Base-by-base conservation (phyloP, 768 basidiomycete species). In the Cyclocybe cylindracea region DNA sequence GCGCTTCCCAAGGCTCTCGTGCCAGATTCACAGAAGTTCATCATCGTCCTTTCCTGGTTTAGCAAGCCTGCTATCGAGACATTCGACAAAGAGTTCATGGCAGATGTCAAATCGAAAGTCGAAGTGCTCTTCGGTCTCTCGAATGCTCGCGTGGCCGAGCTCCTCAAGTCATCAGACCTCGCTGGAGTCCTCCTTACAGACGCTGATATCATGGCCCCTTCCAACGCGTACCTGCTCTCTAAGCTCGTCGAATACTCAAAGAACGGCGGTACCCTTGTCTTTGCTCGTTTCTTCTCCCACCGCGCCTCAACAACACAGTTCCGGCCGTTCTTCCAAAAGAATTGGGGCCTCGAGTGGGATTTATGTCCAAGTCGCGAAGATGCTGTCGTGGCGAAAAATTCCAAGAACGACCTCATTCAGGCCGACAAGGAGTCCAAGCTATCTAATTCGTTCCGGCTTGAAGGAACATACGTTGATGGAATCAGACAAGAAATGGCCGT, bases 121-220 rank as follows among this genome's bases (percentile, higher is more conserved):
- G 59, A 66, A 37, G 34, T 66, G 48, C 24, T 52, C 16, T 34
- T 52, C 46, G 56, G 43, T 5, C 50, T 68, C 16, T 63, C 66
- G 4, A 57, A 60, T 19, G 59, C 64, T 8, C 53, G 65, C 14
- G 41, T 61, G 14, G 48, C 58, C 7, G 66, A 68, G 14, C 57
- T 66, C 7, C 62, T 76, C 3, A 43, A 58, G 6, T 66, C 68
- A 10, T 56, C 65, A 7, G 60, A 67, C 35, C 59, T 73, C 5
- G 45, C 48, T 24, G 73, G 72, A 9, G 64, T 78, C 19, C 54
- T 77, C 45, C 58, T 76, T 46, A 67, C 68, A 4, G 72, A 75
- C 50, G 54, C 62, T 1, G 62, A 51, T 6, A 64, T 79, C 32
- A 43, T 61, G 4, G 34, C 60, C 0, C 43, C 46, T 1, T 51